Evolutionary conservation across 192 early-diverging fungal genomes (phyloP).

Genomic region (Thoreauomyces humboldtii): DNA sequence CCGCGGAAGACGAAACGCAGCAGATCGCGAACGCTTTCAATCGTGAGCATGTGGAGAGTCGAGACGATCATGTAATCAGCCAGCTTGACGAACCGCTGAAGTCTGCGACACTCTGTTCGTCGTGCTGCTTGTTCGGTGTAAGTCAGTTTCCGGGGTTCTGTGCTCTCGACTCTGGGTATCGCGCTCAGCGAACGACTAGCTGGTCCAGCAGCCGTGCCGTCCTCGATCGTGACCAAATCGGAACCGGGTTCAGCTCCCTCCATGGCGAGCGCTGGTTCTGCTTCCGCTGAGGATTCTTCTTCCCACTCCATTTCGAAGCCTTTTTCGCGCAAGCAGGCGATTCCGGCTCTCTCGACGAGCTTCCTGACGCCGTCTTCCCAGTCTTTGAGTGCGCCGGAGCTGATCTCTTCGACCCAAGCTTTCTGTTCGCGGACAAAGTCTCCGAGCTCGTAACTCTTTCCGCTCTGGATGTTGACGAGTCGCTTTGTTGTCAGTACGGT

Average conservation of each 20-base stretch:
- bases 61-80: conserved; percentile 56
- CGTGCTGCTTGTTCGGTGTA: conserved; percentile 64
- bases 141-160: conserved; percentile 33
- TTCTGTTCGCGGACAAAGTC: conserved; percentile 50
- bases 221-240: not conserved
- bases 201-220: not conserved
- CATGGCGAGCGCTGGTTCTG: conserved; percentile 9
- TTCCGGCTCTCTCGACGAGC: conserved; percentile 44
- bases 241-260: conserved; percentile 2
- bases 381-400: conserved; percentile 23
- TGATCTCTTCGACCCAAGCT: conserved; percentile 40
- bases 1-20: conserved; percentile 43
- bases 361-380: conserved; percentile 39
- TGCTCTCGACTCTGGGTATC: conserved; percentile 13
- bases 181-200: conserved; percentile 1
- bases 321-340: conserved; percentile 41
- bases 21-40: conserved; percentile 45
- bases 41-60: conserved; percentile 48
- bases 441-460: conserved; percentile 36
- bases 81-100: conserved; percentile 59
- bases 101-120: conserved; percentile 46
- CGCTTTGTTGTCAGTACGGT: conserved; percentile 26
- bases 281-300: not conserved
- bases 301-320: conserved; percentile 49
- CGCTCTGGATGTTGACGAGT: conserved; percentile 36